phyloP scores from a whole-genome alignment of 1,284 basidiomycete species.

The Volvariella surrecta region DNA sequence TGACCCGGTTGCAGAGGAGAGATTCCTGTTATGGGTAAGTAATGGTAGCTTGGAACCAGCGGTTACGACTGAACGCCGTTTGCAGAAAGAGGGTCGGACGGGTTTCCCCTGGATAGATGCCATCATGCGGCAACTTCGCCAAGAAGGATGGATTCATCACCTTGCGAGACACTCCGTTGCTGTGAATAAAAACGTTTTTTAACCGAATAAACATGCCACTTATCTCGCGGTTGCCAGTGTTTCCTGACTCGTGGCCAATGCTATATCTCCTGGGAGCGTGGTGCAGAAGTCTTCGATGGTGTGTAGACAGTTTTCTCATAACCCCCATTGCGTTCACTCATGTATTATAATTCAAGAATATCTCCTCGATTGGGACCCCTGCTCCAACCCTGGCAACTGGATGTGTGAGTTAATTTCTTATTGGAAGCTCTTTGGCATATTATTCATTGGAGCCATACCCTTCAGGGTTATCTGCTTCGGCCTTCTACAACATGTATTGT shows the following conservation, averaged over 20 bases:
- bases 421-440: background rate
- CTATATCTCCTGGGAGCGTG: constrained; percentile 46
- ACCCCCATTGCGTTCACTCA: constrained; percentile 6
- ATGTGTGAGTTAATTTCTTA: constrained; percentile 12
- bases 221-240: constrained; percentile 17
- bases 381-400: constrained; percentile 19
- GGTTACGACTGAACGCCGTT: too few relatives aligned
- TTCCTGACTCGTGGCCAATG: constrained; percentile 44
- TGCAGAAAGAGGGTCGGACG: constrained; percentile 26
- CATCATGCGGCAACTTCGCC: constrained; percentile 33
- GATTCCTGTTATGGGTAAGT: constrained; percentile 10
- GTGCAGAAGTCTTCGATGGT: constrained; percentile 43
- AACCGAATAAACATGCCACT: background rate
- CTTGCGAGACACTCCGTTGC: constrained; percentile 43
- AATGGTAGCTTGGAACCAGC: too few relatives aligned
- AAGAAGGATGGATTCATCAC: constrained; percentile 41
- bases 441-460: constrained; percentile 7
- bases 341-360: constrained; percentile 11
- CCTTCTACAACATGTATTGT: constrained; percentile 21
- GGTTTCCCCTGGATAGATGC: constrained; percentile 43
- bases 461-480: constrained; percentile 16
- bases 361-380: constrained; percentile 13
- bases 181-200: constrained; percentile 12
- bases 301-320: constrained; percentile 6
- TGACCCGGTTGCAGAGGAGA: constrained; percentile 11